Evolutionary conservation across 2,329 filamentous ascomycete species (phyloP), one percentile per base, ranked within the genome.

Genomic region (Exophiala spinifera): DNA sequence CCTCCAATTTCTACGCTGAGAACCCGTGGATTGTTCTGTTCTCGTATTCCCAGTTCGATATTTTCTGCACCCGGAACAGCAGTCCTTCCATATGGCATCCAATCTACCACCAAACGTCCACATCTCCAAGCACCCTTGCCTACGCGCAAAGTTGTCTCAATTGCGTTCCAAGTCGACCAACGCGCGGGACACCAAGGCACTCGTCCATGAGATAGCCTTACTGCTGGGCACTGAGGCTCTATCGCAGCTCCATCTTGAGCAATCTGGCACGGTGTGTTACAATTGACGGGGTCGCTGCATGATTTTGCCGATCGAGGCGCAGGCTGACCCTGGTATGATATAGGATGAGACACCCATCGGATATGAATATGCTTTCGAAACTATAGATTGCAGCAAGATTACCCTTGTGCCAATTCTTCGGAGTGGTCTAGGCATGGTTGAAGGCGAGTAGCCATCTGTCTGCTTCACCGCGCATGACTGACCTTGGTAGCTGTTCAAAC

Each of bases 401-500:
- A 91, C 86, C 49, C 80, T 97, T 49, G 86, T 97, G 2, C 92
- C 92, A 34, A 95, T 97, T 71, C 82, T 97, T n/a, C 83, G 92
- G 57, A 95, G 89, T 3, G 92, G 92, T 21, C 78, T 96, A 37
- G 89, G 84, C 69, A 96, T 97, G 91, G 82, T 95, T 40, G 89
- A 95, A 67, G 87, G 86, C 87, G 64, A 19, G 70, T 19, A 15
- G 15, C 15, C 14, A 23, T 10, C 34, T 21, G 23, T 23, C 36
- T 42, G 19, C 6, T 33, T 4, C 10, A 15, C 45, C 17, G 15
- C 23, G 48, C 11, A 43, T 15, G 14, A 50, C 46, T 54, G 36
- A 56, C 61, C 42, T 49, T 36, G 28, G 17, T 64, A 88, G 88
- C 90, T 21, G 76, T 96, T 40, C 86, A 92, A 75, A 85, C 85